A percentile compares a stretch with the other conserved stretches of the same genome.
phyloP scores from a whole-genome alignment of 2,329 filamentous ascomycete genomes.

The Achaetomium macrosporum region DNA sequence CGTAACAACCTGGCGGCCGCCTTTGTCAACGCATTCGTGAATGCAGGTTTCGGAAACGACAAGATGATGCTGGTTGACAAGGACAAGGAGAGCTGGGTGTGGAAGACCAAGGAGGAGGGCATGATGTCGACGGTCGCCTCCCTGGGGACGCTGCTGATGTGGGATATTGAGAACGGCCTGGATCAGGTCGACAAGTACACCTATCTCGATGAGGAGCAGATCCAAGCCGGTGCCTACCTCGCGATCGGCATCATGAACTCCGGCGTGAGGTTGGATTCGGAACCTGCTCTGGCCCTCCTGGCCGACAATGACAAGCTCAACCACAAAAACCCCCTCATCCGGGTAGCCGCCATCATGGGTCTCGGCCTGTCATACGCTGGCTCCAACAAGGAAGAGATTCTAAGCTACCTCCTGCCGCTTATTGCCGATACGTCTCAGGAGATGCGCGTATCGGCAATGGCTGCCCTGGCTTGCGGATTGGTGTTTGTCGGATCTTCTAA shows the following conservation, averaged over 20 bases:
- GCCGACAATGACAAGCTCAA: slow-evolving; percentile 74
- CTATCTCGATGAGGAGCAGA: slow-evolving; percentile 71
- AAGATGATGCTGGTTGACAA: slow-evolving; percentile 95
- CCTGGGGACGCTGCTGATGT: slow-evolving; percentile 81
- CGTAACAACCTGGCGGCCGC: slow-evolving; percentile 92
- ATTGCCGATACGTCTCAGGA: slow-evolving; percentile 77
- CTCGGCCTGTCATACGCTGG: slow-evolving; percentile 91
- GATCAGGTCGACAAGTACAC: slow-evolving; percentile 95
- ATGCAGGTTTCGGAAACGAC: slow-evolving; percentile 90
- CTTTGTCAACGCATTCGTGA: slow-evolving; percentile 96
- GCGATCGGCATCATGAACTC: slow-evolving; percentile 95
- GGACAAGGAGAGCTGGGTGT: slow-evolving; percentile 90
- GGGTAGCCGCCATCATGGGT: slow-evolving; percentile 89
- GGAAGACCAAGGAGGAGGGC: slow-evolving; percentile 98
- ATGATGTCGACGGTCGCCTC: slow-evolving; percentile 97
- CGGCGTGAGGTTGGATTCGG: slow-evolving; percentile 80
- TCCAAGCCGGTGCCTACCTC: slow-evolving; percentile 85
- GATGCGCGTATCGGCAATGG: slow-evolving; percentile 96
- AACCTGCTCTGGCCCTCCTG: slow-evolving; percentile 82
- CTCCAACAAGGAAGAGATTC: slow-evolving; percentile 83
- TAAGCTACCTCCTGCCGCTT: slow-evolving; percentile 79
- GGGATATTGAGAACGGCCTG: slow-evolving; percentile 88
- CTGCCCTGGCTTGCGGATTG: slow-evolving; percentile 81
- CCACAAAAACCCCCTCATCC: slow-evolving; percentile 69
- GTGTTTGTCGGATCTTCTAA: slow-evolving; percentile 91